A percentile compares a stretch with the other conserved stretches of the same genome.
phyloP scores from a whole-genome alignment of 768 basidiomycete species.

The Tylopilus sp. region DNA sequence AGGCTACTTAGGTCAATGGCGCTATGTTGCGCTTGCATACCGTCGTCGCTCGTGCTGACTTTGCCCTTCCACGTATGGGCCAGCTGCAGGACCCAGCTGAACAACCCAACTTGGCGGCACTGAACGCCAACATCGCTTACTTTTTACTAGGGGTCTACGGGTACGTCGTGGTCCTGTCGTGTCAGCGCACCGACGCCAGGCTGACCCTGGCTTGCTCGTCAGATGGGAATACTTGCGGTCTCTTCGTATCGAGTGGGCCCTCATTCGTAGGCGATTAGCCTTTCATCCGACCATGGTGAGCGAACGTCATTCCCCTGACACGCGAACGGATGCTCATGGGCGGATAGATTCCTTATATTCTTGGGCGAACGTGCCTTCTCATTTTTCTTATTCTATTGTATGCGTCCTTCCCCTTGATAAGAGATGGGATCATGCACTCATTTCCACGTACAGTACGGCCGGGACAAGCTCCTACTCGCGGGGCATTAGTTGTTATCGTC shows the following conservation, averaged over 20 bases:
- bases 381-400: constrained; percentile 9
- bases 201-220: neutral
- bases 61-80: neutral
- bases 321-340: neutral
- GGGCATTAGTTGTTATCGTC: constrained; percentile 3
- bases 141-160: constrained; percentile 20
- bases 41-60: neutral
- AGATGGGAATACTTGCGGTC: constrained; percentile 26
- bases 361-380: constrained; percentile 14
- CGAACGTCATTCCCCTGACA: neutral
- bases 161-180: constrained; percentile 5
- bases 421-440: neutral
- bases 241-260: constrained; percentile 11
- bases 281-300: constrained; percentile 23
- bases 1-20: neutral
- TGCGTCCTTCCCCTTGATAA: neutral
- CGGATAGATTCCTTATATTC: constrained; percentile 20
- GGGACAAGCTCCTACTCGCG: neutral
- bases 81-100: neutral
- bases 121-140: constrained; percentile 1
- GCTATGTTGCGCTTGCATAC: neutral
- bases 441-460: neutral
- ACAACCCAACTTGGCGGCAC: neutral
- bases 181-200: neutral
- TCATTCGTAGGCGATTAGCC: constrained; percentile 12